Evolutionary conservation across 2,329 filamentous ascomycete genomes (phyloP), one percentile per base, ranked within the genome.

Genomic region (Paraphaeosphaeria sporulosa): DNA sequence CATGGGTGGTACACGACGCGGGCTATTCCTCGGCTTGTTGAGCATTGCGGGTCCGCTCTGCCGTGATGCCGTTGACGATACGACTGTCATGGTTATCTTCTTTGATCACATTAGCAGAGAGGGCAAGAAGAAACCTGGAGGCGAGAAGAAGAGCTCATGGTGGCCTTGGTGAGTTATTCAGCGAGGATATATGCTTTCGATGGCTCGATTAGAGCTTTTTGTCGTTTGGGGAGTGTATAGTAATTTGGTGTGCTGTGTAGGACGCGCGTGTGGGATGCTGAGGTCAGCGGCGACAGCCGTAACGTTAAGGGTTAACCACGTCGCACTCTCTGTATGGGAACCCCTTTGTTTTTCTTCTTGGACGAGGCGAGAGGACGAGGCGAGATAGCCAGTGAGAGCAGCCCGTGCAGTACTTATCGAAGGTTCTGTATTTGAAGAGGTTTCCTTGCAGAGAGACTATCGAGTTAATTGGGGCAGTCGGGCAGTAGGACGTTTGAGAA

Each of bases 61-160:
- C 9, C 63, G 83, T 48, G 70, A 76, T 61, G 75, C 81, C 17
- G 73, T 83, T 10, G 84, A 86, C 64, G 84, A 85, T 67, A 82
- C 82, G 9, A 84, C 83, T 1, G 77, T 85, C 8, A 79, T 85
- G 67, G 83, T 86, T 2, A 79, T 84, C 27, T 81, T 87, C 76
- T 87, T 87, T 66, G 81, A 79, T 2, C 80, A 63, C 40, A 32
- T 73, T 9, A 58, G 42, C 21, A 23, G 21, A 6, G 30, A 57
- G 17, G 56, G 36, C 34, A 55, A 43, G 23, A 46, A 44, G 7
- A 17, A 46, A 30, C 30, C 47, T 43, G 44, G 19, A 17, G 55
- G 53, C 43, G 58, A 46, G 47, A 40, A 38, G 48, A 64, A 62
- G 61, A 64, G 53, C 47, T 55, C 58, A 36, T 67, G 64, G 67